Evolutionary conservation across 2,329 filamentous ascomycete species (phyloP), one percentile per base, ranked within the genome.

Genomic region (Nemania serpens): DNA sequence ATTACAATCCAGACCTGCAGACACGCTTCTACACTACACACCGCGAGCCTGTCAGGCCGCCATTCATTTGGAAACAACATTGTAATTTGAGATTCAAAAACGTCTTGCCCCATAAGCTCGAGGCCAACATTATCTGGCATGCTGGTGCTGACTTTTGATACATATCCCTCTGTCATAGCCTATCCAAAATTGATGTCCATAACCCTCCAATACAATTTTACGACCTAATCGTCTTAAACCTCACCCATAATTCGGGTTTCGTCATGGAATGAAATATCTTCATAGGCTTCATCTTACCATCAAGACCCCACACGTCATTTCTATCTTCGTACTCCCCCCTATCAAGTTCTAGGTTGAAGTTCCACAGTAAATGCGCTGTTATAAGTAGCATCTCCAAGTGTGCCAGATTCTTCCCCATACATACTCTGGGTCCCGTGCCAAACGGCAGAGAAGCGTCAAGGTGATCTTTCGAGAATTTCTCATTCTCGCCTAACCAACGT

Each of bases 321-420:
- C 49, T 58, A 6, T 45, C 49, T 11, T 15, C 17, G 22, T 64
- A 52, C 2, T 12, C 29, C 10, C 25, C 45, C 12, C 22, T 39
- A 33, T 67, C 68, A 20, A 77, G 64, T 50, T 73, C 69, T 42
- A 77, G 52, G 48, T 78, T 73, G 43, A 75, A 78, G 15, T 68
- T 66, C 58, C 62, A 77, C 1, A 77, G 20, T 29, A 78, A 49
- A 55, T 76, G 77, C 0, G 74, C 70, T 7, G 78, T 43, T 25
- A 77, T 71, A 7, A 75, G 64, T 7, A 71, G 66, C 68, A 78
- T 73, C 60, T 78, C 75, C 18, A 75, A 64, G 37, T 71, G 72
- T 1, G 75, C 76, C 2, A 72, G 41, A 18, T 64, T 65, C 41
- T 57, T 61, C 18, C 55, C 65, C 1, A 67, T 57, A 17, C 65